These are phyloP conservation scores for Chaetomiaceae sp. DNA, from an alignment of 2,329 filamentous ascomycete species.

Conservation along the genomic window DNA sequence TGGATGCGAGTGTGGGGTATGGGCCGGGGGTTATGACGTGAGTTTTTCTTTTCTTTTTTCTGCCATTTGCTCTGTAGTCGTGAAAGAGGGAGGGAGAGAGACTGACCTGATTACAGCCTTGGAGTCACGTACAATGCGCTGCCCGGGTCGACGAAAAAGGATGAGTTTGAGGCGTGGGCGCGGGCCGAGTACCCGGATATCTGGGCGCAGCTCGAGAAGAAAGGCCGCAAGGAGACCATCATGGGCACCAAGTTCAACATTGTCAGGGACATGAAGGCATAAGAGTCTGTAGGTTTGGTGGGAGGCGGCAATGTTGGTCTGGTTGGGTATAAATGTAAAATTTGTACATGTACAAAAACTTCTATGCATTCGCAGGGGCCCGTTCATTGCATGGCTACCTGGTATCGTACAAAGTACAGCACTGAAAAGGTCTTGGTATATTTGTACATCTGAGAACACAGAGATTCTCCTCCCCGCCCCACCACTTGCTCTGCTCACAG, in stretches of 20 bases:
- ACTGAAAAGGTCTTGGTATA: neutral
- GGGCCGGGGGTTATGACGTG: slow-evolving; percentile 67
- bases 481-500: neutral
- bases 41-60: slow-evolving; percentile 38
- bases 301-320: neutral
- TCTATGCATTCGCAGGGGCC: neutral
- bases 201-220: slow-evolving; percentile 63
- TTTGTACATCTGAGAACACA: neutral
- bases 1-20: slow-evolving; percentile 62
- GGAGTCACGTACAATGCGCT: slow-evolving; percentile 73
- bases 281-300: slow-evolving; percentile 22
- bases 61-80: neutral
- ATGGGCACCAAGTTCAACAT: slow-evolving; percentile 48
- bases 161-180: slow-evolving; percentile 70
- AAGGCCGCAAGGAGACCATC: slow-evolving; percentile 43
- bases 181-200: slow-evolving; percentile 59
- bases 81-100: slow-evolving; percentile 5
- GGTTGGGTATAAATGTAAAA: slow-evolving; percentile 1
- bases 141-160: slow-evolving; percentile 60
- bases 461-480: too few species aligned
- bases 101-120: slow-evolving; percentile 46
- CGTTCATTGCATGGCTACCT: neutral
- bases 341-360: slow-evolving; percentile 14
- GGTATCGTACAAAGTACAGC: slow-evolving; percentile 1
- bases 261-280: slow-evolving; percentile 45